Evolutionary conservation across 73 alveolate genomes (phyloP).

Genomic region (Blepharisma japonicum): DNA sequence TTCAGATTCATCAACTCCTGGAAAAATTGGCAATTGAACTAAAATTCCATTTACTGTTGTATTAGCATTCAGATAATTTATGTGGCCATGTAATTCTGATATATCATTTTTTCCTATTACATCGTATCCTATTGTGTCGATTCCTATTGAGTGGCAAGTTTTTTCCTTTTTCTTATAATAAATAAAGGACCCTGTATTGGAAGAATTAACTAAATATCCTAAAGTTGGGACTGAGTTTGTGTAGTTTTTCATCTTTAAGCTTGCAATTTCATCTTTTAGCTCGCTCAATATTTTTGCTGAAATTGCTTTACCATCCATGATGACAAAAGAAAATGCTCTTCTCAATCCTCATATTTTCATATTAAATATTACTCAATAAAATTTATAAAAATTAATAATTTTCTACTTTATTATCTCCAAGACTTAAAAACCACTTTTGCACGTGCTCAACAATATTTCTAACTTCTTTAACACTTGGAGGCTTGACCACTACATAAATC

Average conservation of each 20-base stretch:
- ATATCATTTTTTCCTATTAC: background rate
- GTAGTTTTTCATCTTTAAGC: background rate
- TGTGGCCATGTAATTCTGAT: constrained; percentile 39
- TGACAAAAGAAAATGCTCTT: background rate
- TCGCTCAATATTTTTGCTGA: background rate
- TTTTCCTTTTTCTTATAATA: background rate
- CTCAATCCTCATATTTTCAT: too few relatives aligned
- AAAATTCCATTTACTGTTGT: constrained; percentile 57
- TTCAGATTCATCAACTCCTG: constrained; percentile 42
- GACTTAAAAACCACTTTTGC: too few relatives aligned
- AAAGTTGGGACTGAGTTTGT: background rate
- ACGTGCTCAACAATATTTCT: too few relatives aligned
- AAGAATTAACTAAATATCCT: background rate
- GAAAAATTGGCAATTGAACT: constrained; percentile 46
- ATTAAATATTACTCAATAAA: too few relatives aligned
- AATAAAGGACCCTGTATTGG: background rate
- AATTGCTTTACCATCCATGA: background rate
- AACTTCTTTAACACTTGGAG: too few relatives aligned
- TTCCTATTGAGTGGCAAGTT: background rate
- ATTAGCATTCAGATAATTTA: constrained; percentile 54
- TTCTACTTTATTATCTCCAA: too few relatives aligned
- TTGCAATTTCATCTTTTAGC: background rate
- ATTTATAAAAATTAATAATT: too few relatives aligned
- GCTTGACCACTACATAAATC: too few relatives aligned
- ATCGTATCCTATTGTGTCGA: background rate